Evolutionary conservation across 768 basidiomycete species (phyloP).

Genomic region (Agaricus blazei): DNA sequence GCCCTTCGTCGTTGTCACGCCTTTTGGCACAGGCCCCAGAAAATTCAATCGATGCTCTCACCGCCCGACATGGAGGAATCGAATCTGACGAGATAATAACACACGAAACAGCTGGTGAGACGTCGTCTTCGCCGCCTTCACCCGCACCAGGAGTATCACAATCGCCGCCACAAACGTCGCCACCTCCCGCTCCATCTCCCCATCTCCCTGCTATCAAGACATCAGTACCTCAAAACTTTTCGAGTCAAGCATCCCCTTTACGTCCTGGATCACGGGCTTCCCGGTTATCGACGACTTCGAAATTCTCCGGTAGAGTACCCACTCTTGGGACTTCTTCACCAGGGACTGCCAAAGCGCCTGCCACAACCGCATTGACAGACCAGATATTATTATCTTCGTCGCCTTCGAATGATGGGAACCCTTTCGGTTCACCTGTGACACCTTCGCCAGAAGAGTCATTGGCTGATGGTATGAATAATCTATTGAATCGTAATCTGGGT

Average conservation of each 20-base stretch:
- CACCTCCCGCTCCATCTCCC: slow-evolving; percentile 31
- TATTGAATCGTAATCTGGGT: slow-evolving; percentile 15
- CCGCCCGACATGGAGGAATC: slow-evolving; percentile 7
- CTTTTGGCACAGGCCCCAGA: slow-evolving; percentile 69
- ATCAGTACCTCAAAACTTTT: slow-evolving; percentile 32
- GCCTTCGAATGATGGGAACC: slow-evolving; percentile 35
- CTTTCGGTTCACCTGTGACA: slow-evolving; percentile 35
- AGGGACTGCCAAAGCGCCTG: slow-evolving; percentile 48
- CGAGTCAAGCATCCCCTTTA: slow-evolving; percentile 45
- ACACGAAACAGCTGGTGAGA: slow-evolving; percentile 12
- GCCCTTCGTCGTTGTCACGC: slow-evolving; percentile 76
- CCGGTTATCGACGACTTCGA: slow-evolving; percentile 61
- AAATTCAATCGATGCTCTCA: slow-evolving; percentile 23
- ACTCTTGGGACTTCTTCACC: slow-evolving; percentile 44
- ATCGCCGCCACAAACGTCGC: slow-evolving; percentile 17
- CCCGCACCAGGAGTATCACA: slow-evolving; percentile 20
- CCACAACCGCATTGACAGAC: slow-evolving; percentile 66
- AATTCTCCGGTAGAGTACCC: slow-evolving; percentile 64
- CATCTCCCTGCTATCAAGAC: slow-evolving; percentile 29
- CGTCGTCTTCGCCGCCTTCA: slow-evolving; percentile 11
- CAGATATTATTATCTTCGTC: slow-evolving; percentile 41
- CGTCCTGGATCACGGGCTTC: slow-evolving; percentile 74
- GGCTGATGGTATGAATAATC: slow-evolving; percentile 54
- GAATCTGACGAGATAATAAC: slow-evolving; percentile 16
- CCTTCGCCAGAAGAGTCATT: slow-evolving; percentile 61